These are phyloP conservation scores for Mortierella sp. DNA, from an alignment of 371 early-diverging fungal species.

Conservation along the genomic window DNA sequence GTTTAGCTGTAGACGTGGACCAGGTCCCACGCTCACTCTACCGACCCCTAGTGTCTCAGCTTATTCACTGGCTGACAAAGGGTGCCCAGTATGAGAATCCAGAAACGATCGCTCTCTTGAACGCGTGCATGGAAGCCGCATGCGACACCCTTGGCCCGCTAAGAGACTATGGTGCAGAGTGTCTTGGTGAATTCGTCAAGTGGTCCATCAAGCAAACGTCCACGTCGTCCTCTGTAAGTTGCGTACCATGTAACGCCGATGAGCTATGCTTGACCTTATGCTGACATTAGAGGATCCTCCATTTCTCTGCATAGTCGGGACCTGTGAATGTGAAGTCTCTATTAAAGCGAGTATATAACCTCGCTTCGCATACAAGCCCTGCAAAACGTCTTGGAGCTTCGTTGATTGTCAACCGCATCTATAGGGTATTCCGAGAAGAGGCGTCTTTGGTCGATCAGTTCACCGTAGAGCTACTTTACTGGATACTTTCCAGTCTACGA, in stretches of 20 bases:
- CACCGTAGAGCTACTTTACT: conserved; percentile 74
- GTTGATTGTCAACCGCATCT: conserved; percentile 77
- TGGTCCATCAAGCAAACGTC: conserved; percentile 81
- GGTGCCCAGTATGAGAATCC: conserved; percentile 78
- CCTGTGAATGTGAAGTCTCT: conserved; percentile 77
- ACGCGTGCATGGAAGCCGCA: conserved; percentile 75
- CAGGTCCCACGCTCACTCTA: conserved; percentile 74
- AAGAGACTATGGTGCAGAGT: conserved; percentile 81
- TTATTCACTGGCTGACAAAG: conserved; percentile 86
- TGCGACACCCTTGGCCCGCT: conserved; percentile 67
- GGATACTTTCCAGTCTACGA: conserved; percentile 71
- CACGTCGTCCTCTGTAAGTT: conserved; percentile 56
- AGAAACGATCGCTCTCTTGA: conserved; percentile 77
- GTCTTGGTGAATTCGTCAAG: conserved; percentile 76
- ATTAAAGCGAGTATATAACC: conserved; percentile 72
- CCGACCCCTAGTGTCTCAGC: conserved; percentile 67
- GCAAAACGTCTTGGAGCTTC: conserved; percentile 78
- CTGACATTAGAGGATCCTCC: neutral
- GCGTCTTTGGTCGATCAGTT: conserved; percentile 67
- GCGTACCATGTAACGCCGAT: no score
- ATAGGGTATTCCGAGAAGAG: conserved; percentile 75
- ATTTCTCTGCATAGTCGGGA: conserved; percentile 24
- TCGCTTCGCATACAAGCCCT: conserved; percentile 68
- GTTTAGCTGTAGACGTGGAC: conserved; percentile 80
- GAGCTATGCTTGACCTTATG: no score